phyloP scores from a whole-genome alignment of 495 filamentous ascomycete genomes.

The Aspergillus funiculosus region DNA sequence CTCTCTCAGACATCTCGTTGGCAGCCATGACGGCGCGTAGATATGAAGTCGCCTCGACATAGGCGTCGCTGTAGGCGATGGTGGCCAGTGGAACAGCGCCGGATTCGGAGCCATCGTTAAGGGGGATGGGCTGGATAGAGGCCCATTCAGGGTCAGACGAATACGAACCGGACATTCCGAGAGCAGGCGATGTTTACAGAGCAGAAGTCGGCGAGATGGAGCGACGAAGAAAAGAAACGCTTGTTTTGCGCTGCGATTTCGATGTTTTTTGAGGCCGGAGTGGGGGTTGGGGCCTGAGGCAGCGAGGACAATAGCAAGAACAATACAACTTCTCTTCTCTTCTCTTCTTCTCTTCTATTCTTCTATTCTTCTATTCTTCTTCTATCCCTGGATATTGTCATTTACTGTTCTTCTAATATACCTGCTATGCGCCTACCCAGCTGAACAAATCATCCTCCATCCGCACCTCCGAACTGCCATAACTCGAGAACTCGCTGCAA shows the following conservation, averaged over 20 bases:
- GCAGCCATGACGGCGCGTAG: conserved; percentile 87
- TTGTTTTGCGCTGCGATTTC: conserved; percentile 1
- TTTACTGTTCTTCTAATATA: no score
- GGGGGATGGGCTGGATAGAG: conserved; percentile 73
- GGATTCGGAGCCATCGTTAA: conserved; percentile 62
- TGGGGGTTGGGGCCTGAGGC: conserved; percentile 25
- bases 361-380: background rate
- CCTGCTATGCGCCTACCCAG: no score
- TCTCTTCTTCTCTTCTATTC: no score
- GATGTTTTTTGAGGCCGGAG: conserved; percentile 14
- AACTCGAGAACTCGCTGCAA: no score
- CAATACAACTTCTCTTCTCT: background rate
- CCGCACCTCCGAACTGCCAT: no score
- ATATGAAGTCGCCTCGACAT: conserved; percentile 83
- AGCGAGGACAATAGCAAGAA: conserved; percentile 19
- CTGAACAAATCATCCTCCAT: no score
- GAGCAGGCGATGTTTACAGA: background rate
- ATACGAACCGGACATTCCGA: conserved; percentile 47
- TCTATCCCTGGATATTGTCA: no score
- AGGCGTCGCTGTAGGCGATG: conserved; percentile 82
- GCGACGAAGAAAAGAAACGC: background rate
- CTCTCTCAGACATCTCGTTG: conserved; percentile 76
- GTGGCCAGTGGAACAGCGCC: conserved; percentile 67
- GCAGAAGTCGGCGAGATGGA: background rate
- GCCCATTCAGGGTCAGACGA: conserved; percentile 70